Percentiles rank a stretch among this genome's conserved stretches.
These are phyloP conservation scores for Oryza longistaminata DNA, from an alignment of 176 grass and related monocot species.

Conservation along the genomic window DNA sequence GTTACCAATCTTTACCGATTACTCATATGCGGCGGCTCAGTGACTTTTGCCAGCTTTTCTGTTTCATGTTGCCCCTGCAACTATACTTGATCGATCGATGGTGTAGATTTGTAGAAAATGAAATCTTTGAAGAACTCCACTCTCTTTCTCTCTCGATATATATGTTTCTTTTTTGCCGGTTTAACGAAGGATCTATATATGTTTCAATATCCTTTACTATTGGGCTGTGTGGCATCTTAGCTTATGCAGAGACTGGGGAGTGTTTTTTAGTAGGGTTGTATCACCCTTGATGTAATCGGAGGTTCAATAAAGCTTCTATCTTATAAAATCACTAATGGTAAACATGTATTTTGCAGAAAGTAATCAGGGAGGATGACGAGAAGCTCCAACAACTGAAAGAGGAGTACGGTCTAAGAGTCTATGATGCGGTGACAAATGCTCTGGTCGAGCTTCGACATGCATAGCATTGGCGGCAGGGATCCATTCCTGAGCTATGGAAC, in stretches of 20 bases:
- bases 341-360: slow-evolving; percentile 44
- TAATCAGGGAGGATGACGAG: slow-evolving; percentile 56
- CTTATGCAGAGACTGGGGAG: no score
- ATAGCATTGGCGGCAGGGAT: slow-evolving; percentile 19
- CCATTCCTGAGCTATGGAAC: slow-evolving; percentile 63
- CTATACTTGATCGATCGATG: not conserved
- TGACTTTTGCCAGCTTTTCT: not conserved
- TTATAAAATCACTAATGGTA: not conserved
- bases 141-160: no score
- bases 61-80: not conserved
- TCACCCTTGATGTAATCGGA: no score
- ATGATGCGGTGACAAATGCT: slow-evolving; percentile 47
- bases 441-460: slow-evolving; percentile 52
- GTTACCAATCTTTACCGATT: not conserved
- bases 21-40: not conserved
- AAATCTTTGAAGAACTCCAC: not conserved
- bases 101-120: not conserved
- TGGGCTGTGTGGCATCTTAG: no score
- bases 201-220: not conserved
- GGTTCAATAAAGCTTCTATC: no score
- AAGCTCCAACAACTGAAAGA: slow-evolving; percentile 55
- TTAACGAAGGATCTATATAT: no score
- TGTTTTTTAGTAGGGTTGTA: no score
- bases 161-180: not conserved
- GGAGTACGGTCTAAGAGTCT: slow-evolving; percentile 42